phyloP scores from a whole-genome alignment of 129 eudicot genomes.

The Saussurea involucrata region DNA sequence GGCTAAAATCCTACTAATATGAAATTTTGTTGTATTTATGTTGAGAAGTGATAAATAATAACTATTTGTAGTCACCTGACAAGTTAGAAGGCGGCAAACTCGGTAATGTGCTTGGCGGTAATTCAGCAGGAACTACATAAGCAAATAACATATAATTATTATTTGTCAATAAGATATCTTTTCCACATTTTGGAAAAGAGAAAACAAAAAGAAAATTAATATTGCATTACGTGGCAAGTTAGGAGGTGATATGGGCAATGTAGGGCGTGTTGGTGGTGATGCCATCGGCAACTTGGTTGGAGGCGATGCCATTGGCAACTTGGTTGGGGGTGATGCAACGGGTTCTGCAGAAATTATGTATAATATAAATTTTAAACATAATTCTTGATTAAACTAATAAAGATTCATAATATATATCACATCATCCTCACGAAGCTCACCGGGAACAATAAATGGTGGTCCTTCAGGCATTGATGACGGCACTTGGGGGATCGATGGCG shows the following conservation, averaged over 20 bases:
- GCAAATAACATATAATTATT: neutral
- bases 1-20: neutral
- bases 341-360: conserved; percentile 27
- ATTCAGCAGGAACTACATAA: conserved; percentile 28
- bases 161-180: neutral
- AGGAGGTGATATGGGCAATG: conserved; percentile 40
- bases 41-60: conserved; percentile 5
- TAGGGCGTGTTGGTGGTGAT: conserved; percentile 37
- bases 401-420: neutral
- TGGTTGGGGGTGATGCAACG: conserved; percentile 44
- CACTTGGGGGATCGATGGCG: conserved; percentile 15
- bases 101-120: conserved; percentile 35
- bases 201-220: neutral
- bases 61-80: neutral
- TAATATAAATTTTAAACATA: conserved; percentile 5
- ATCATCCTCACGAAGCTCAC: conserved; percentile 6
- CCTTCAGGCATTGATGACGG: conserved; percentile 11
- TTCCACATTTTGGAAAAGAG: neutral
- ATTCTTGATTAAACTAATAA: conserved; percentile 2
- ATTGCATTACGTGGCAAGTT: conserved; percentile 31
- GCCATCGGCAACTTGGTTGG: conserved; percentile 42
- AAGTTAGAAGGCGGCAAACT: conserved; percentile 15
- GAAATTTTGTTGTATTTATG: neutral
- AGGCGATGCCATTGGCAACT: conserved; percentile 41
- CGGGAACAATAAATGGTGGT: conserved; percentile 41